Percentiles rank a stretch among this genome's conserved stretches.
phyloP scores from a whole-genome alignment of 345 rosid genomes.

The Sonneratia caseolaris region DNA sequence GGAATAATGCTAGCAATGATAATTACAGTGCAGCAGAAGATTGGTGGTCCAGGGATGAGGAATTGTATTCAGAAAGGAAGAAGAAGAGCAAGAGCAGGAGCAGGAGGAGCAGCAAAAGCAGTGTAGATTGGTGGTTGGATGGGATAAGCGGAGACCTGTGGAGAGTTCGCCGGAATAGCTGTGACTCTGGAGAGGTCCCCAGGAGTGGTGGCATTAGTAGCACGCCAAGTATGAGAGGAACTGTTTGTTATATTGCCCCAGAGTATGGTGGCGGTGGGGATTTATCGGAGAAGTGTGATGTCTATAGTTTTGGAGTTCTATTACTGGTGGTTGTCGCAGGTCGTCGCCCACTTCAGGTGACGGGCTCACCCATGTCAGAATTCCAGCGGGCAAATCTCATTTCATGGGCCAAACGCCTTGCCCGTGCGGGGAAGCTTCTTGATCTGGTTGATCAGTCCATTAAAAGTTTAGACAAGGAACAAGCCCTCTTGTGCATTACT shows the following conservation, averaged over 20 bases:
- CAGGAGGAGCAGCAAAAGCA: slow-evolving; percentile 45
- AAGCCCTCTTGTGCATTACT: slow-evolving; percentile 65
- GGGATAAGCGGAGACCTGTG: slow-evolving; percentile 70
- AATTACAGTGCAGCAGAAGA: slow-evolving; percentile 30
- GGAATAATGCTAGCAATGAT: slow-evolving; percentile 18
- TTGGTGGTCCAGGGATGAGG: slow-evolving; percentile 56
- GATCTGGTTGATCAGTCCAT: slow-evolving; percentile 69
- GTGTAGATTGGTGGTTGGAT: slow-evolving; percentile 76
- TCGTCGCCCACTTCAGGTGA: slow-evolving; percentile 73
- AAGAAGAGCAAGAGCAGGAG: slow-evolving; percentile 43
- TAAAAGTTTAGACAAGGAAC: slow-evolving; percentile 47
- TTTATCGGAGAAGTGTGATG: slow-evolving; percentile 79
- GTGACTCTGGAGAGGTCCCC: slow-evolving; percentile 68
- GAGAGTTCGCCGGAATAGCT: slow-evolving; percentile 42
- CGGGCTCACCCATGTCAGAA: slow-evolving; percentile 65
- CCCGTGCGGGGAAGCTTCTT: slow-evolving; percentile 56
- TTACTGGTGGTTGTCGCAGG: slow-evolving; percentile 77
- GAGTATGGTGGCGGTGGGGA: slow-evolving; percentile 70
- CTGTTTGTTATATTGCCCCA: slow-evolving; percentile 83
- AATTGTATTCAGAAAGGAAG: slow-evolving; percentile 30
- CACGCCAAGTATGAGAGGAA: slow-evolving; percentile 98
- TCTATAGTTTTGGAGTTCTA: slow-evolving; percentile 75
- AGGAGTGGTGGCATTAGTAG: slow-evolving; percentile 71
- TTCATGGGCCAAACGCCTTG: slow-evolving; percentile 83
- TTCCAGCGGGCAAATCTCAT: slow-evolving; percentile 78